Evolutionary conservation across 179 eudicot species (phyloP), one percentile per base, ranked within the genome.

Genomic region (Beta macrorhiza): DNA sequence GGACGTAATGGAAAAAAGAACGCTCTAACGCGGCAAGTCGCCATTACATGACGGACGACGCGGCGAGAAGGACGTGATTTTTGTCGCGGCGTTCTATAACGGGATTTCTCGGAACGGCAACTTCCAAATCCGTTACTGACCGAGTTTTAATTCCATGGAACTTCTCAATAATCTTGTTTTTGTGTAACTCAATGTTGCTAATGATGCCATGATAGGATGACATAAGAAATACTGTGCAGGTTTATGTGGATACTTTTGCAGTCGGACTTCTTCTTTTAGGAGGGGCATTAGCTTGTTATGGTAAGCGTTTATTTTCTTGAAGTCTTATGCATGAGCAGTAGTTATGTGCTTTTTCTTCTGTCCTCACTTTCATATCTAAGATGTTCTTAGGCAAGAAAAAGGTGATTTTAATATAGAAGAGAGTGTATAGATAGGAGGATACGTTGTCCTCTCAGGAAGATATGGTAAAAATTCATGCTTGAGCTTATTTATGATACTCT

Each of bases 261-360:
- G 22, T 90, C 32, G 91, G 84, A 64, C 83, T 87, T 81, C 89
- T 94, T 82, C 83, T 89, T 77, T 79, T 93, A 83, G 98, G 96
- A 84, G 93, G 90, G 81, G 97, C 97, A 85, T 87, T 94, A 83
- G 97, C 97, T 45, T 85, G 92, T 84, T 94, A 94, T 67, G 98
- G 98, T 94, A 83, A 90, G 97, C 77, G 73, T 58, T 49, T 49
- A 6, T 49, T 49, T 49, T 87, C 29, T 42, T 7, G 29, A 19
- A 71, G 42, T 74, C 29, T 20, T 61, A 51, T 71, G 17, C 29
- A 52, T 1, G 72, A 29, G 63, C 49, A n/a, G 25, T 5, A 29
- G 20, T 63, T 67, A n/a, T 72, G 69, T 45, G 16, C 69, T 65
- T 64, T 7, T 51, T 11, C 67, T 56, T 8, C 47, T 72, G 72